Evolutionary conservation across 768 basidiomycete species (phyloP).

Genomic region (Tephrocybe sp.): DNA sequence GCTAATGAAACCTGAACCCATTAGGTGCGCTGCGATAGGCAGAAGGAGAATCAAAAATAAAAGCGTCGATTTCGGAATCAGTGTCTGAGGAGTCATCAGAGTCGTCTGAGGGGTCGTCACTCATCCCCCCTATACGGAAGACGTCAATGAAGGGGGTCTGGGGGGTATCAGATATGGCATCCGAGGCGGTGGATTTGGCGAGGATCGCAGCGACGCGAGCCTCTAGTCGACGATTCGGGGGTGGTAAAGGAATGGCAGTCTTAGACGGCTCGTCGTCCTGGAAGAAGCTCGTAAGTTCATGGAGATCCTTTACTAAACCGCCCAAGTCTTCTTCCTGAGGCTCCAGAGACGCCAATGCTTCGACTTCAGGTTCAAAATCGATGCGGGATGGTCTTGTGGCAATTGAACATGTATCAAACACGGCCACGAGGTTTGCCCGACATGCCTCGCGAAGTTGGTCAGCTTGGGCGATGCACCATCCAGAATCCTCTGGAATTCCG

Average conservation of each 20-base stretch:
- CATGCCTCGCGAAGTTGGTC: constrained; percentile 62
- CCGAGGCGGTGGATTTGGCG: constrained; percentile 68
- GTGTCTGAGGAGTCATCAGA: constrained; percentile 51
- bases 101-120: constrained; percentile 28
- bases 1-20: constrained; percentile 38
- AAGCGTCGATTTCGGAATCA: constrained; percentile 57
- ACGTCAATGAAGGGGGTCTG: constrained; percentile 82
- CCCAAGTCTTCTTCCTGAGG: constrained; percentile 67
- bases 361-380: constrained; percentile 68
- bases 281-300: constrained; percentile 76
- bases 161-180: constrained; percentile 55
- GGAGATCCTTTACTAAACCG: constrained; percentile 74
- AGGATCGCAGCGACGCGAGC: constrained; percentile 82
- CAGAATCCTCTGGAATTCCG: constrained; percentile 78
- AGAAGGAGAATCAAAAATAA: constrained; percentile 59
- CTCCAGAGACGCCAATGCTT: constrained; percentile 40
- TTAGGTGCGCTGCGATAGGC: constrained; percentile 47
- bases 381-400: constrained; percentile 69
- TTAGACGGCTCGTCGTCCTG: constrained; percentile 44
- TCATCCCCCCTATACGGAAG: constrained; percentile 56
- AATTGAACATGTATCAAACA: constrained; percentile 82
- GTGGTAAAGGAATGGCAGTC: constrained; percentile 30
- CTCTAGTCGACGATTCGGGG: constrained; percentile 64
- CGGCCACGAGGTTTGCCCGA: constrained; percentile 77
- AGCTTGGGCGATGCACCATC: constrained; percentile 82